Conservation (phyloP, 2,329 filamentous ascomycete genomes). For the Fusarium sublunatum region DNA sequence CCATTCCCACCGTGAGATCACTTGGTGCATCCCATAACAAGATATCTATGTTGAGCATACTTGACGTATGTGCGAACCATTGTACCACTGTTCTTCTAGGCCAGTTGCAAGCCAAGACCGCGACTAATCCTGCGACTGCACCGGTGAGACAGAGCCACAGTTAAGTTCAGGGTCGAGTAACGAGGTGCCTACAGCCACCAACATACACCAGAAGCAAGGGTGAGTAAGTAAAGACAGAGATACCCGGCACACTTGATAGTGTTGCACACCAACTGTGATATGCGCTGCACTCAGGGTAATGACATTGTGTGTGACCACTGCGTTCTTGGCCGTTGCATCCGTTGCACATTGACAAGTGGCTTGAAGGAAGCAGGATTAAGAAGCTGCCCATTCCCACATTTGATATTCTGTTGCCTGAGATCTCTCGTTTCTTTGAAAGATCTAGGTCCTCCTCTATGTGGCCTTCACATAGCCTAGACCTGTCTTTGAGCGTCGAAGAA, state of each 20-base stretch:
- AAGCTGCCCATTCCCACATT: slow-evolving; percentile 4
- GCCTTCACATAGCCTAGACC: background rate
- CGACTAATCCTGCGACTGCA: background rate
- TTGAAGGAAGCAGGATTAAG: slow-evolving; percentile 11
- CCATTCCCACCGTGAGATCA: background rate
- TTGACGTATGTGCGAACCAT: background rate
- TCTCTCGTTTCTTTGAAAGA: slow-evolving; percentile 8
- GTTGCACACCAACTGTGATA: slow-evolving; percentile 4
- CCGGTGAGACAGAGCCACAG: background rate
- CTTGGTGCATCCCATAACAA: background rate
- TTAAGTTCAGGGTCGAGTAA: background rate
- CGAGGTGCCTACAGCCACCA: slow-evolving; percentile 3
- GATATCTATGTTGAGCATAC: background rate
- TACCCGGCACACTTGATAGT: background rate
- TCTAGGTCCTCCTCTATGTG: background rate
- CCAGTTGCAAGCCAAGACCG: background rate
- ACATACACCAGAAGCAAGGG: slow-evolving; percentile 3
- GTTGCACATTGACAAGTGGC: slow-evolving; percentile 5
- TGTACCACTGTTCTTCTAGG: background rate
- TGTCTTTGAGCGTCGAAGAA: background rate
- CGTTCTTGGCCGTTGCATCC: background rate
- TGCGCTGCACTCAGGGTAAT: background rate
- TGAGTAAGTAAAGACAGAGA: background rate
- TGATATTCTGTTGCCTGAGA: background rate
- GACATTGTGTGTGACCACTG: background rate